Evolutionary conservation across 106 monocot species (phyloP).

Genomic region (Ottelia alismoides): DNA sequence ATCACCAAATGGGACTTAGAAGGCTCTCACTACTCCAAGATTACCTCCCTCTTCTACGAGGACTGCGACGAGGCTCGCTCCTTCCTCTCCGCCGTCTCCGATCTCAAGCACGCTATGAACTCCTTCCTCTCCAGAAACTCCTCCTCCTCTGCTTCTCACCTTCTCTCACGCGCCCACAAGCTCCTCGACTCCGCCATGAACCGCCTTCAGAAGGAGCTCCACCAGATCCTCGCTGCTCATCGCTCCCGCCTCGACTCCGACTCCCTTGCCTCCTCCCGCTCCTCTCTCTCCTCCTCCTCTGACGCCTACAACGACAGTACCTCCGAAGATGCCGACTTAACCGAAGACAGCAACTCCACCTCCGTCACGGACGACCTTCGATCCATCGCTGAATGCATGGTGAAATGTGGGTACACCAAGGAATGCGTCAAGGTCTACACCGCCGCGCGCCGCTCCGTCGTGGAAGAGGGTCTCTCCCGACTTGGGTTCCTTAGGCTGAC

Average conservation of each 20-base stretch:
- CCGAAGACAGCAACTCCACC: too few relatives aligned
- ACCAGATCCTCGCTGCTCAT: slow-evolving; percentile 36
- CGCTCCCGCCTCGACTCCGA: slow-evolving; percentile 33
- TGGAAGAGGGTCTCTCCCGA: too few relatives aligned
- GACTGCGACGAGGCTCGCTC: not conserved
- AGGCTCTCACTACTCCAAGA: too few relatives aligned
- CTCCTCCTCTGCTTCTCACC: not conserved
- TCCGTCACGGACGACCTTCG: not conserved
- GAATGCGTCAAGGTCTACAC: too few relatives aligned
- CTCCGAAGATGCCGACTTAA: too few relatives aligned
- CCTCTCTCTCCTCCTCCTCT: slow-evolving; percentile 3
- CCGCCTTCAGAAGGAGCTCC: slow-evolving; percentile 31
- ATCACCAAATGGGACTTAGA: too few relatives aligned
- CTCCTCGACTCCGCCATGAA: slow-evolving; percentile 36
- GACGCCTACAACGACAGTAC: not conserved
- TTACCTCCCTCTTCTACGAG: not conserved
- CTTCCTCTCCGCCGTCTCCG: too few relatives aligned
- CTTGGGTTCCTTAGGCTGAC: too few relatives aligned
- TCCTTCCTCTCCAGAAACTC: slow-evolving; percentile 10
- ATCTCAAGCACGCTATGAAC: too few relatives aligned
- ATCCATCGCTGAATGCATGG: slow-evolving; percentile 3
- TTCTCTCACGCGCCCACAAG: slow-evolving; percentile 16
- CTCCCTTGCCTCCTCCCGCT: not conserved
- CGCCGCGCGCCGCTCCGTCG: too few relatives aligned
- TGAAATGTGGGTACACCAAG: not conserved